These are phyloP conservation scores for Nephromyces sp. DNA, from an alignment of 169 alveolate genomes.

Conservation along the genomic window DNA sequence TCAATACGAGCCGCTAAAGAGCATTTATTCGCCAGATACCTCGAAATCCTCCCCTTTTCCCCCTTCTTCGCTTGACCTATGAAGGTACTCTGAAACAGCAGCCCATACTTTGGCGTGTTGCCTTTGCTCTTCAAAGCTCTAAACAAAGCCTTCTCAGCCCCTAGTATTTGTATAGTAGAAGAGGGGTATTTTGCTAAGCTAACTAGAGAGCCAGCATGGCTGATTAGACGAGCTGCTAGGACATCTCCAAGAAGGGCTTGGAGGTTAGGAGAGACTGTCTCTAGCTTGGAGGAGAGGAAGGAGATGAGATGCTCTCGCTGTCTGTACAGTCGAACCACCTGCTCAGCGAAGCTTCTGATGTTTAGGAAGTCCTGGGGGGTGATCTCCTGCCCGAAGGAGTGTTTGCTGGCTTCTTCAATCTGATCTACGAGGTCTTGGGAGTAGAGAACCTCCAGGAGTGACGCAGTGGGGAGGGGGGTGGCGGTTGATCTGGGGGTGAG, in stretches of 20 bases:
- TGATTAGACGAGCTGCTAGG: slow-evolving; percentile 96
- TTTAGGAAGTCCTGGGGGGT: slow-evolving; percentile 76
- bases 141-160: slow-evolving; percentile 92
- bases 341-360: slow-evolving; percentile 78
- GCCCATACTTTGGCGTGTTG: slow-evolving; percentile 99
- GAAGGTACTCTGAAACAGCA: slow-evolving; percentile 94
- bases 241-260: slow-evolving; percentile 95
- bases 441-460: too few species aligned
- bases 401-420: slow-evolving; percentile 72
- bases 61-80: slow-evolving; percentile 95
- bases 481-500: too few species aligned
- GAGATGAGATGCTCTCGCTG: slow-evolving; percentile 29
- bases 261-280: slow-evolving; percentile 94
- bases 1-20: slow-evolving; percentile 96
- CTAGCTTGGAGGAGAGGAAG: slow-evolving; percentile 78
- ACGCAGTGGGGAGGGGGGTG: too few species aligned
- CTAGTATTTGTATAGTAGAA: slow-evolving; percentile 94
- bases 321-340: too few species aligned
- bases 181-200: slow-evolving; percentile 98
- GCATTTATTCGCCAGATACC: slow-evolving; percentile 93
- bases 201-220: slow-evolving; percentile 96
- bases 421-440: slow-evolving; percentile 75
- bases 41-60: slow-evolving; percentile 84
- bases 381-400: slow-evolving; percentile 92
- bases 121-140: slow-evolving; percentile 95